Evolutionary conservation across 164 flowering plant genomes (phyloP), one percentile per base, ranked within the genome.

Genomic region (Platanus orientalis): DNA sequence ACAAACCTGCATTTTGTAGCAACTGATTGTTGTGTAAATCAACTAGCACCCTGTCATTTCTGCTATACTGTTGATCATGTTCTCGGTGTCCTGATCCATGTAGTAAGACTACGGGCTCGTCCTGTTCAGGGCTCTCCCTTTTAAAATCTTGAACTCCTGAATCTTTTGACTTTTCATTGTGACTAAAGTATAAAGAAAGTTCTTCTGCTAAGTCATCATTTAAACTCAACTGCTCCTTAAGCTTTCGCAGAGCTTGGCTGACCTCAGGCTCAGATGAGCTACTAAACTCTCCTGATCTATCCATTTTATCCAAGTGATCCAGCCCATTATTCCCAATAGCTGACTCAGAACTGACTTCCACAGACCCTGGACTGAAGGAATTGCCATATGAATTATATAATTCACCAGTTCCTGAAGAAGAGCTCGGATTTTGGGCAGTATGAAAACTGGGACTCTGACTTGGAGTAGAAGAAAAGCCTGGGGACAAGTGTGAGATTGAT

Each of bases 221-320:
- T 69, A 91, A 68, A 76, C 90, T 87, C 57, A 91, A 70, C 70
- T 87, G 88, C 67, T 80, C 80, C 79, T 81, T 75, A 60, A 84
- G 70, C 77, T 70, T 74, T 47, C 76, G 65, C 54, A 87, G 51
- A 63, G 78, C 89, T 49, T 84, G 76, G 62, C 28, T 76, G 61
- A 79, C 72, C 42, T 84, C 77, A 63, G 58, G 60, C 0, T 64
- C 78, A n/a, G 77, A 25, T 24, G 80, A 64, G 65, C 58, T 70
- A 54, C 51, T 47, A 36, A 49, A 56, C 17, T 64, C 76, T 30
- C 51, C 76, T 14, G 63, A 52, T 65, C 29, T 65, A 45, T 67
- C 66, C 54, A 62, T 47, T 20, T 16, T 49, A 24, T 64, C 68
- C 42, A 54, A 45, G 32, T 44, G 42, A 58, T 66, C 63, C 48